These are phyloP conservation scores for Solanum chacoense DNA, from an alignment of 305 asterid genomes.

Conservation along the genomic window DNA sequence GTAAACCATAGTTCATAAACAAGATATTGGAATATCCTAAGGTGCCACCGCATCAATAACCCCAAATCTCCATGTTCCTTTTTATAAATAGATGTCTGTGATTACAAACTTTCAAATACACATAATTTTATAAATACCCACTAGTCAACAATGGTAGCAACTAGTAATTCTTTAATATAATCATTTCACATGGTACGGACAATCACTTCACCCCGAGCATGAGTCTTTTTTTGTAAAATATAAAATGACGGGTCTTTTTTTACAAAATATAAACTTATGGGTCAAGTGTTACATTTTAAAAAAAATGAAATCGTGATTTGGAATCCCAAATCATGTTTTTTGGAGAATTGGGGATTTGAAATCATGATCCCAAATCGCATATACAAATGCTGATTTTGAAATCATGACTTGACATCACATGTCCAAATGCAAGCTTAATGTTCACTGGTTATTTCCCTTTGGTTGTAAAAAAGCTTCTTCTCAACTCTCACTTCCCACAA, in stretches of 20 bases:
- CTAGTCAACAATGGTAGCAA: neutral
- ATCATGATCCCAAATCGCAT: neutral
- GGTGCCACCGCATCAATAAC: too few relatives aligned
- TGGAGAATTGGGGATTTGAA: neutral
- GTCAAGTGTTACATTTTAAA: neutral
- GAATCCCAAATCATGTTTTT: neutral
- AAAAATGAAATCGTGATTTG: neutral
- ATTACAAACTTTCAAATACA: neutral
- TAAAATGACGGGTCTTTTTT: neutral
- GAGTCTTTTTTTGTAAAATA: neutral
- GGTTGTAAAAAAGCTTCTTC: neutral
- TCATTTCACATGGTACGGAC: neutral
- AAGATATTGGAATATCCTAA: neutral
- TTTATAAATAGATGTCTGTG: neutral
- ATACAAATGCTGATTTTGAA: neutral
- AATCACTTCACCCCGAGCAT: neutral
- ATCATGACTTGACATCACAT: neutral
- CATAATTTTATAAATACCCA: neutral
- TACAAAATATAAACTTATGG: neutral
- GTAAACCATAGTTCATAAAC: neutral
- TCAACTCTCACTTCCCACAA: neutral
- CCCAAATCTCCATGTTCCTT: neutral
- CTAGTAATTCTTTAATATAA: neutral
- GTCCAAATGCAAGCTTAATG: neutral
- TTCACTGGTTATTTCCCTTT: neutral